Conservation (phyloP, 2,329 filamentous ascomycete genomes). For the Neopestalotiopsis clavispora region DNA sequence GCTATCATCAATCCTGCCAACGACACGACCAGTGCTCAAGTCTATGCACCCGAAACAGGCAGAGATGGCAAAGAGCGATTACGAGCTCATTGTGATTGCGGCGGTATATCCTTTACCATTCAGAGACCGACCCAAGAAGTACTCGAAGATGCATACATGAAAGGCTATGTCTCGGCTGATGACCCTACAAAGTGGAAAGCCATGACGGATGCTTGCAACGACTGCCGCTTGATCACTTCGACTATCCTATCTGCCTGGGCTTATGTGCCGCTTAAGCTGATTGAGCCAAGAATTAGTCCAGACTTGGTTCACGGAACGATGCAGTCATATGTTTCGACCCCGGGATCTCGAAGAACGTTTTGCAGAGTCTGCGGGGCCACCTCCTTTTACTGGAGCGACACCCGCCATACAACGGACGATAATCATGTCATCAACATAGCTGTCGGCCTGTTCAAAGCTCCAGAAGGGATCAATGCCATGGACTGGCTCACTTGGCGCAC, state of each 20-base stretch:
- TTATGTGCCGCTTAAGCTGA: conserved; percentile 41
- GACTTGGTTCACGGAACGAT: conserved; percentile 46
- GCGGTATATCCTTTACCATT: conserved; percentile 52
- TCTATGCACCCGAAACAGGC: conserved; percentile 35
- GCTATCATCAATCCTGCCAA: conserved; percentile 1
- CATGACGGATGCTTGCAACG: conserved; percentile 45
- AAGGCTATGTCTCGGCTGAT: conserved; percentile 39
- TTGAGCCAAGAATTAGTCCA: conserved; percentile 42
- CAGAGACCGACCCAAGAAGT: conserved; percentile 40
- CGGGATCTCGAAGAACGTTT: conserved; percentile 45
- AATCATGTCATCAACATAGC: conserved; percentile 46
- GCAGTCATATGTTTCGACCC: conserved; percentile 46
- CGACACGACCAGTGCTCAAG: not conserved
- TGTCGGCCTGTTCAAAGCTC: conserved; percentile 48
- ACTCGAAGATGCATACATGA: conserved; percentile 34
- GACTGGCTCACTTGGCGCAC: conserved; percentile 53
- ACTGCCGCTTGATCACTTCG: conserved; percentile 48
- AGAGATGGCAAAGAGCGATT: conserved; percentile 43
- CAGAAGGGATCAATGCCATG: conserved; percentile 48
- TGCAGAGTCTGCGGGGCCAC: conserved; percentile 53
- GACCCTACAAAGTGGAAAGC: conserved; percentile 49
- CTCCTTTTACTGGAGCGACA: conserved; percentile 39
- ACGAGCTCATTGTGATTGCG: conserved; percentile 50
- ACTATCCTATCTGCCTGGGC: conserved; percentile 48
- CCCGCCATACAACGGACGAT: conserved; percentile 33